A percentile compares a stretch with the other conserved stretches of the same genome.
phyloP scores from a whole-genome alignment of 371 early-diverging fungal species.

The Catenaria anguillulae region DNA sequence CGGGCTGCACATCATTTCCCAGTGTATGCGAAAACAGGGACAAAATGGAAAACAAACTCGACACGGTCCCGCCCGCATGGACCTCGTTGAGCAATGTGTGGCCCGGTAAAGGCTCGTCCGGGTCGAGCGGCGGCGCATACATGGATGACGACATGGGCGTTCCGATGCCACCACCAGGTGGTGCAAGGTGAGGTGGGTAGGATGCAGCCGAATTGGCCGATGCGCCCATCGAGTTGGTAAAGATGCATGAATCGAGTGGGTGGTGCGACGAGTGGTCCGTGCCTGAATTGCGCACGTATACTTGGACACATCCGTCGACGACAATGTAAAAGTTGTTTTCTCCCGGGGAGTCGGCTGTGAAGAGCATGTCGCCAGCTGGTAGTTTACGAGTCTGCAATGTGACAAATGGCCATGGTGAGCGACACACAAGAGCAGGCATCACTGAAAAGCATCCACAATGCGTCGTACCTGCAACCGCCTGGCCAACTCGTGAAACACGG shows the following conservation, averaged over 20 bases:
- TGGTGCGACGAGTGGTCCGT: neutral
- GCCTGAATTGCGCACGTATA: conserved; percentile 33
- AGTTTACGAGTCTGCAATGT: conserved; percentile 60
- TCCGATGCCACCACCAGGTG: no score
- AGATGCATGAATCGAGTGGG: neutral
- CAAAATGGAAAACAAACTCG: conserved; percentile 82
- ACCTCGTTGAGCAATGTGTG: conserved; percentile 78
- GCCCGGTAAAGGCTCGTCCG: conserved; percentile 24
- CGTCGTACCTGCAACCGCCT: conserved; percentile 26
- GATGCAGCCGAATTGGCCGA: conserved; percentile 3
- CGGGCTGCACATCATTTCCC: conserved; percentile 5
- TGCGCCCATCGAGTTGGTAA: no score
- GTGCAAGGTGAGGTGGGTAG: conserved; percentile 1
- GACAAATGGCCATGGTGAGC: no score
- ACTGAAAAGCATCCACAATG: no score
- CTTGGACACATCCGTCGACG: conserved; percentile 82
- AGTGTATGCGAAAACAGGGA: conserved; percentile 60
- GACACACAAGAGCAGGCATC: no score
- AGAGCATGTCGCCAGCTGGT: conserved; percentile 71
- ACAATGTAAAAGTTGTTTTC: conserved; percentile 73
- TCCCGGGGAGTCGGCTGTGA: conserved; percentile 35
- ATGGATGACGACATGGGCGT: neutral
- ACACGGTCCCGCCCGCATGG: conserved; percentile 74
- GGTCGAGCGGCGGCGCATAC: neutral
- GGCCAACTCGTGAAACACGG: conserved; percentile 88